phyloP scores from a whole-genome alignment of 2,329 filamentous ascomycete genomes.

The Aureobasidium sp. region DNA sequence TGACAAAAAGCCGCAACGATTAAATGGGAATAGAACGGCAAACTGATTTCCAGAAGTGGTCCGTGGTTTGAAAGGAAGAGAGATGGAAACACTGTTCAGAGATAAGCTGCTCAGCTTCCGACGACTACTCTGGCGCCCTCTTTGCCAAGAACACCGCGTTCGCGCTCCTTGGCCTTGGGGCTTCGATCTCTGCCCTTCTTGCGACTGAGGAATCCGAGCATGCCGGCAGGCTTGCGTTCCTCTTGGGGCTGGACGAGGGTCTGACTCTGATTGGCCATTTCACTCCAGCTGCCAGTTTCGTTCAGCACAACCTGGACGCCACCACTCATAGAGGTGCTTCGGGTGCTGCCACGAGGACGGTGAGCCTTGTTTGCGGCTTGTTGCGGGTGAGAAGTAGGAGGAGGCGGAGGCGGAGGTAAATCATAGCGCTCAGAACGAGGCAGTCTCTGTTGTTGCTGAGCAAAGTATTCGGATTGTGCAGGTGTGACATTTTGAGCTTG shows the following conservation, averaged over 20 bases:
- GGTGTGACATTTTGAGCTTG: conserved; percentile 8
- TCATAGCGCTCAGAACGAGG: conserved; percentile 26
- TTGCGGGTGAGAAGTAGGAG: conserved; percentile 24
- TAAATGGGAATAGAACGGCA: background rate
- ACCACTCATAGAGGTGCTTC: conserved; percentile 69
- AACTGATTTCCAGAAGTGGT: background rate
- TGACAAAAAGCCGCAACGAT: background rate
- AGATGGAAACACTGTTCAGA: background rate
- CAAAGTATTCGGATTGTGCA: conserved; percentile 23
- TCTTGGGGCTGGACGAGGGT: conserved; percentile 55
- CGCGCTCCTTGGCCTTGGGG: conserved; percentile 71
- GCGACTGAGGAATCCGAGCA: conserved; percentile 81
- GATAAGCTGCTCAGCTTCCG: conserved; percentile 25
- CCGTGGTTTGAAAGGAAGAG: background rate
- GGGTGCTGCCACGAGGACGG: conserved; percentile 53
- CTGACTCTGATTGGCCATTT: conserved; percentile 76
- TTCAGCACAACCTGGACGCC: conserved; percentile 89
- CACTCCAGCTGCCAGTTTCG: conserved; percentile 83
- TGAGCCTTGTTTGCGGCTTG: conserved; percentile 23
- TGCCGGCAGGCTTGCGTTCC: conserved; percentile 59
- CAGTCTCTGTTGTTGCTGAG: conserved; percentile 15
- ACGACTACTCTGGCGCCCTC: conserved; percentile 69
- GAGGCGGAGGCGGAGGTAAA: conserved; percentile 19
- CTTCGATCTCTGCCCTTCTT: conserved; percentile 88
- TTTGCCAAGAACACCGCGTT: conserved; percentile 88